A percentile compares a stretch with the other conserved stretches of the same genome.
Conservation (phyloP, 1,284 basidiomycete species). For the Tylopilus orsonianus region DNA sequence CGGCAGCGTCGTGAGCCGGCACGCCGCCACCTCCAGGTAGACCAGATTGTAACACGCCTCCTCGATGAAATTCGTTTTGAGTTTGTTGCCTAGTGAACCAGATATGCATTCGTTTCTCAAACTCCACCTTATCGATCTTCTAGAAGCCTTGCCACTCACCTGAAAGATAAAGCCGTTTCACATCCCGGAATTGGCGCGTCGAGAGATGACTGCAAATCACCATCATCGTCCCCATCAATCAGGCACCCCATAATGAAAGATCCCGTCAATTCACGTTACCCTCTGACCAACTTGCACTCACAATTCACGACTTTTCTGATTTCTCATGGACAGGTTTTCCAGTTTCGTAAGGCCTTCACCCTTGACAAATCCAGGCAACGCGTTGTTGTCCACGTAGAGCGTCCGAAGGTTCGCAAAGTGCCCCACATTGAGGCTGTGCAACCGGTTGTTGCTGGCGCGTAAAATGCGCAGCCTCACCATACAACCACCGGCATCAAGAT, state of each 20-base stretch:
- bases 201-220: constrained; percentile 52
- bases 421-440: constrained; percentile 69
- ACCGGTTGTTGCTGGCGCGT: constrained; percentile 80
- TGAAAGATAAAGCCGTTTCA: constrained; percentile 92
- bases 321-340: constrained; percentile 90
- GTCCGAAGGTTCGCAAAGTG: constrained; percentile 78
- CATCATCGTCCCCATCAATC: constrained; percentile 36
- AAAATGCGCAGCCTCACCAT: constrained; percentile 81
- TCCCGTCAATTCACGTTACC: constrained; percentile 36
- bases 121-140: constrained; percentile 8
- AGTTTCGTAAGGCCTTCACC: constrained; percentile 63
- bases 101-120: constrained; percentile 9
- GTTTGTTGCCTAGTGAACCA: constrained; percentile 45
- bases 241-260: constrained; percentile 39
- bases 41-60: constrained; percentile 83
- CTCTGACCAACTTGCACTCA: constrained; percentile 44
- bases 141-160: constrained; percentile 51
- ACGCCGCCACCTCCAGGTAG: constrained; percentile 92
- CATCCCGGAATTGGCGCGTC: constrained; percentile 79
- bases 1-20: constrained; percentile 80
- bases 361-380: constrained; percentile 55
- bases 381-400: constrained; percentile 90
- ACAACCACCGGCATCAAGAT: constrained; percentile 48
- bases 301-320: constrained; percentile 77
- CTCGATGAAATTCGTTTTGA: constrained; percentile 46